Conservation (phyloP, 176 grass and related monocot genomes). For the Triticum turgidum region DNA sequence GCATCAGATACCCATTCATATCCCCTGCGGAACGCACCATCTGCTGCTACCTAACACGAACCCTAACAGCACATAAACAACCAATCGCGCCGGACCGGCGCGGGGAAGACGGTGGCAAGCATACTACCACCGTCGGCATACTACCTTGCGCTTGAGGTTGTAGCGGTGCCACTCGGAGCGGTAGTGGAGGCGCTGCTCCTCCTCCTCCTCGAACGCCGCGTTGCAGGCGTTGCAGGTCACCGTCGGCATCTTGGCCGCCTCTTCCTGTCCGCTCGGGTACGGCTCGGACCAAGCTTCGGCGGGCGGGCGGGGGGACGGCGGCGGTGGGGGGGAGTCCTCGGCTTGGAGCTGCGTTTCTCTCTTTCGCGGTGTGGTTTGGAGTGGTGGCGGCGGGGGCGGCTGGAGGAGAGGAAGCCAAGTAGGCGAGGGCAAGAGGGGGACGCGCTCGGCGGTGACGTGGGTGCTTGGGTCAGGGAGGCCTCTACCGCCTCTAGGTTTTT, state of each 20-base stretch:
- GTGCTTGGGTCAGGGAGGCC: slow-evolving; percentile 30
- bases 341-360: background rate
- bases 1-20: background rate
- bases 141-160: slow-evolving; percentile 99
- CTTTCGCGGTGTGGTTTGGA: background rate
- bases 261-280: background rate
- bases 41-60: background rate
- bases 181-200: slow-evolving; percentile 79
- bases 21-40: background rate
- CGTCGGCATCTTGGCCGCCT: slow-evolving; percentile 43
- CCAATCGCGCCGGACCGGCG: background rate
- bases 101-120: background rate
- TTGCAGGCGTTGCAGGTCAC: slow-evolving; percentile 95
- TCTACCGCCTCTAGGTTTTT: background rate
- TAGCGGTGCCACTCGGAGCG: slow-evolving; percentile 98
- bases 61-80: background rate
- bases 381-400: slow-evolving; percentile 27
- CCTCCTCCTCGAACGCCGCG: slow-evolving; percentile 70
- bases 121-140: slow-evolving; percentile 22
- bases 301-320: too few species aligned
- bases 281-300: background rate
- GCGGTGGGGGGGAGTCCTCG: background rate
- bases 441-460: slow-evolving; percentile 39
- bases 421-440: slow-evolving; percentile 4
- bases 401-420: background rate